These are phyloP conservation scores for Lagenaria siceraria DNA, from an alignment of 306 rosid species.

Conservation along the genomic window DNA sequence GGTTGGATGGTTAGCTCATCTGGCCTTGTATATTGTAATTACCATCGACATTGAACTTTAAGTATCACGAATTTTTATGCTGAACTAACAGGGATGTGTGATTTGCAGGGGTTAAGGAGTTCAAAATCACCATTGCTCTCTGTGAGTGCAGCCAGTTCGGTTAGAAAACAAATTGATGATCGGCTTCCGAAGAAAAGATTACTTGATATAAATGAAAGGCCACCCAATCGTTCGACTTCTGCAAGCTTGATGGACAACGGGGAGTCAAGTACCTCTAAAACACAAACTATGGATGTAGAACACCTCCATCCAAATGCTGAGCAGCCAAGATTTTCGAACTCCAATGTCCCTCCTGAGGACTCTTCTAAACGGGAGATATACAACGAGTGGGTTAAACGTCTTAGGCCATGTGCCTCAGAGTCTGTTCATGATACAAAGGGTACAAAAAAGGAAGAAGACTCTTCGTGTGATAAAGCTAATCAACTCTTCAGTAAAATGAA, in stretches of 20 bases:
- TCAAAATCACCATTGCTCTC: constrained; percentile 20
- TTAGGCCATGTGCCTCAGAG: constrained; percentile 34
- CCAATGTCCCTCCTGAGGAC: constrained; percentile 16
- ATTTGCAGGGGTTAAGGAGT: constrained; percentile 41
- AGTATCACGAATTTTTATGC: background rate
- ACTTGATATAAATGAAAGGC: constrained; percentile 45
- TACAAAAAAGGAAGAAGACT: constrained; percentile 36
- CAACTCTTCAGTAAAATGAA: constrained; percentile 19
- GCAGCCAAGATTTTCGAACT: constrained; percentile 27
- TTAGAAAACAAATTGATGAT: constrained; percentile 27
- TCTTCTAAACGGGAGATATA: constrained; percentile 39
- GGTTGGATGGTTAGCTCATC: background rate
- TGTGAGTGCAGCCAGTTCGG: constrained; percentile 24
- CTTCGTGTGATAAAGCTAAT: constrained; percentile 29
- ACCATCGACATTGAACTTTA: background rate
- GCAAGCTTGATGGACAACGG: constrained; percentile 33
- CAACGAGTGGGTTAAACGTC: constrained; percentile 73
- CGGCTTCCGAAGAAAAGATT: constrained; percentile 11
- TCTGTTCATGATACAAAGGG: constrained; percentile 38
- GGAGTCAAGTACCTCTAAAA: constrained; percentile 70
- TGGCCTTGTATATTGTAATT: background rate
- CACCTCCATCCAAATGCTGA: constrained; percentile 50
- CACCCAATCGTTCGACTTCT: constrained; percentile 20
- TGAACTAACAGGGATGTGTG: constrained; percentile 18
- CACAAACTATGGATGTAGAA: constrained; percentile 63